Conservation (phyloP, 139 green algal genomes). For the Chlamydomonas sphaeroides region DNA sequence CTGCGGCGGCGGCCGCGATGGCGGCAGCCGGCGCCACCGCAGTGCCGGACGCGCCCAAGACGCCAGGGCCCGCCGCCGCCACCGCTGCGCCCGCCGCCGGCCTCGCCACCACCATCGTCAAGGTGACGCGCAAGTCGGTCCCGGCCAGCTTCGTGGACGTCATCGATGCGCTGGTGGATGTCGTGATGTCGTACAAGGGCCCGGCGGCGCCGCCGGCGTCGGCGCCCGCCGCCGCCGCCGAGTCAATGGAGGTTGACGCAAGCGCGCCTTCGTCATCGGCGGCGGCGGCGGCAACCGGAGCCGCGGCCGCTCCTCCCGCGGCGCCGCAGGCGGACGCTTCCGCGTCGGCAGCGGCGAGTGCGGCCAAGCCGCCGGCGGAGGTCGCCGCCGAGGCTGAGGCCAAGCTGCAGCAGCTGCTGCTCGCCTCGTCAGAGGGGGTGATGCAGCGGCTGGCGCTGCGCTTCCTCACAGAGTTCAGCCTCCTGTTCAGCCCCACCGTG, state of each 20-base stretch:
- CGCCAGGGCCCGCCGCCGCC: not conserved
- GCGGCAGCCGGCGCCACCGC: not conserved
- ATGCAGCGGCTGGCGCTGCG: conserved; percentile 77
- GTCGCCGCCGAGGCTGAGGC: conserved; percentile 33
- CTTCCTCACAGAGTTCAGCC: conserved; percentile 87
- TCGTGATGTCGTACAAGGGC: conserved; percentile 72
- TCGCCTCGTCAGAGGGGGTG: conserved; percentile 32
- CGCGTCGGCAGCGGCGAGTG: not conserved
- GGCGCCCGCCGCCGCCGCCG: not conserved
- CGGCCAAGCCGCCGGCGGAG: not conserved
- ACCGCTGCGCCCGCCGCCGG: no score
- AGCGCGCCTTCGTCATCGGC: not conserved
- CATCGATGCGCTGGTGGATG: conserved; percentile 83
- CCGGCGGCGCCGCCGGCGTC: not conserved
- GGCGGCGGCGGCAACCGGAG: conserved; percentile 20
- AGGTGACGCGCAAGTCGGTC: conserved; percentile 57
- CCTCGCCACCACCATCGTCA: conserved; percentile 13
- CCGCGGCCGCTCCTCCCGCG: conserved; percentile 12
- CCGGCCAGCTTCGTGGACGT: conserved; percentile 82
- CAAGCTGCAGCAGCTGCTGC: conserved; percentile 45
- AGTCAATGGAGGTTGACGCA: conserved; percentile 45
- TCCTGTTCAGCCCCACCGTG: conserved; percentile 80
- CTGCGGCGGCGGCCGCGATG: not conserved
- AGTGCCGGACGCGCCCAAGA: not conserved
- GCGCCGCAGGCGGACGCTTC: not conserved